A percentile compares a stretch with the other conserved stretches of the same genome.
phyloP scores from a whole-genome alignment of 345 rosid species.

The Erodium maritimum region DNA sequence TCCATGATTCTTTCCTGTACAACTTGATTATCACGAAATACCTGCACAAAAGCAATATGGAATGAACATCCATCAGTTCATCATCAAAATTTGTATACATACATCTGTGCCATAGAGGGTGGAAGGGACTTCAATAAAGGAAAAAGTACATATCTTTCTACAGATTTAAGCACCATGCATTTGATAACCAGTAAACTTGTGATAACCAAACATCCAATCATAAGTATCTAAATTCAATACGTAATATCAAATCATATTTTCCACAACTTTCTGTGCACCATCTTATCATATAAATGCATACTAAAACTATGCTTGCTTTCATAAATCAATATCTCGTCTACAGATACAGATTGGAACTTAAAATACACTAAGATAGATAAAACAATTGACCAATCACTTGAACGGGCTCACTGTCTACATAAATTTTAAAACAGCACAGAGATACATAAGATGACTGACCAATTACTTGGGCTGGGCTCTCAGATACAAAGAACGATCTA shows the following conservation, averaged over 20 bases:
- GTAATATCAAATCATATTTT: too few relatives aligned
- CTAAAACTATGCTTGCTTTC: background rate
- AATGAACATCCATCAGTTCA: background rate
- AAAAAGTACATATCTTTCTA: background rate
- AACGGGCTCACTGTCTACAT: too few relatives aligned
- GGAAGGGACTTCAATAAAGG: background rate
- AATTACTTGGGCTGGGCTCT: too few relatives aligned
- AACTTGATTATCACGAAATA: slow-evolving; percentile 85
- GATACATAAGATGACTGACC: too few relatives aligned
- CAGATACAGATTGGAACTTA: too few relatives aligned
- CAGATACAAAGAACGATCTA: too few relatives aligned
- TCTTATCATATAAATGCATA: background rate
- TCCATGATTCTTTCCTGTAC: slow-evolving; percentile 95
- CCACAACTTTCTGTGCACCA: background rate
- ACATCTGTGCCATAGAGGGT: background rate
- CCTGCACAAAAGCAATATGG: slow-evolving; percentile 32
- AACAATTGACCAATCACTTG: too few relatives aligned
- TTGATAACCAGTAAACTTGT: background rate
- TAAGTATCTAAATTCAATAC: background rate
- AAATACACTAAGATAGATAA: too few relatives aligned
- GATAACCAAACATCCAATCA: background rate
- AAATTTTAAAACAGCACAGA: too few relatives aligned
- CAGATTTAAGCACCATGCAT: background rate
- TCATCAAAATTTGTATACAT: too few relatives aligned
- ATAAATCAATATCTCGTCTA: too few relatives aligned